Evolutionary conservation across 371 early-diverging fungal genomes (phyloP).

Genomic region (Batrachochytrium dendrobatidis): DNA sequence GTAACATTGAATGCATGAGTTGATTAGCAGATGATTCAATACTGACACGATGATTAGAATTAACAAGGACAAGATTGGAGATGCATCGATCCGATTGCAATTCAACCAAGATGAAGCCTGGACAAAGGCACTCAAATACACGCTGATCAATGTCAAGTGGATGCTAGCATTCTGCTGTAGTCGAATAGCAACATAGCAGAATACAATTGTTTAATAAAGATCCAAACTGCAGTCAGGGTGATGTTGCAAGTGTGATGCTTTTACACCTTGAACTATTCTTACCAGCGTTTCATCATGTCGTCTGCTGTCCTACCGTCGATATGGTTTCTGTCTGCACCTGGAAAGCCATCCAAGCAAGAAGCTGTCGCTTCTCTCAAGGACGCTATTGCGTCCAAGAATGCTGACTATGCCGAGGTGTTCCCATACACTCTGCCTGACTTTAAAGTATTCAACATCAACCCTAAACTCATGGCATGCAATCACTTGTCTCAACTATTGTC

Average conservation of each 20-base stretch:
- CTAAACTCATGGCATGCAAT: too few relatives aligned
- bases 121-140: slow-evolving; percentile 86
- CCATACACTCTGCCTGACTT: slow-evolving; percentile 66
- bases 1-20: slow-evolving; percentile 27
- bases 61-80: slow-evolving; percentile 83
- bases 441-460: slow-evolving; percentile 57
- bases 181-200: neutral
- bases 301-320: slow-evolving; percentile 6
- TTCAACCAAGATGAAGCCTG: slow-evolving; percentile 85
- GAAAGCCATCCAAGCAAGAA: slow-evolving; percentile 40
- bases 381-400: slow-evolving; percentile 26
- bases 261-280: too few relatives aligned
- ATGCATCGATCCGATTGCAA: slow-evolving; percentile 72
- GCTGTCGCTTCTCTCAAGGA: slow-evolving; percentile 41
- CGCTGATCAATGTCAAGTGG: slow-evolving; percentile 81
- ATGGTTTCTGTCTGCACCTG: slow-evolving; percentile 40
- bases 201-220: neutral
- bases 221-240: too few relatives aligned
- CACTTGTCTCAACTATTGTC: too few relatives aligned
- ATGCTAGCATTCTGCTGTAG: slow-evolving; percentile 52
- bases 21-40: neutral
- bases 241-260: too few relatives aligned
- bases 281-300: too few relatives aligned
- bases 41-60: slow-evolving; percentile 43
- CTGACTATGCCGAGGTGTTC: slow-evolving; percentile 52